Evolutionary conservation across 208 protist genomes (phyloP), one percentile per base, ranked within the genome.

Genomic region (Plasmodiophora brassicae): DNA sequence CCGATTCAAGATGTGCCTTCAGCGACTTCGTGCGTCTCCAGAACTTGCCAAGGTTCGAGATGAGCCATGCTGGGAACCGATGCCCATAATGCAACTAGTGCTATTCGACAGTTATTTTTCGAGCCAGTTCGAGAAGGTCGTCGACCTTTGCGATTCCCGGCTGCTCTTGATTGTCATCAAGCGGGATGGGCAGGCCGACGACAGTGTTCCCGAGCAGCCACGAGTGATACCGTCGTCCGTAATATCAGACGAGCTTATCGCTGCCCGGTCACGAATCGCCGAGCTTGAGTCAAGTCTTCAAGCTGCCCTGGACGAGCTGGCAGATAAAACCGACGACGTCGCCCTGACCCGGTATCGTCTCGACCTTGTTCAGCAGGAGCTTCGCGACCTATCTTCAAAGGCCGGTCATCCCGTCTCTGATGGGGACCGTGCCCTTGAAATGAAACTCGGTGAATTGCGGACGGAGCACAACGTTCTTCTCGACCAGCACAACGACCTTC

Each of bases 231-330:
- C 65, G 65, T 78, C 65, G 14, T 78, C 65, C 32, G 20, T 78
- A 38, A 32, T 78, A 78, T 78, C 65, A 38, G 65, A 78, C 65
- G 65, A 78, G 41, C n/a, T 78, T 14, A 78, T 78, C n/a, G 65
- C 65, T n/a, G 65, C 65, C 65, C 32, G 65, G 41, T 78, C 65
- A 5, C 32, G n/a, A 78, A 78, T 78, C 5, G n/a, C 65, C 32
- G 65, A 78, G 14, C 65, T 78, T n/a, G 65, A 78, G 41, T 78
- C n/a, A 38, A 8, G 41, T 5, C n/a, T 78, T 8, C 5, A n/a
- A 32, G 5, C 5, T 36, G 65, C 65, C 32, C 41, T 78, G n/a
- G 20, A 5, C 32, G 65, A n/a, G 41, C n/a, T 78, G n/a, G 65
- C 65, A 5, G 5, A 5, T 32, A 78, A 78, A 38, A 78, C 65